Conservation (phyloP, 106 monocot species). For the Narthecium ossifragum region DNA sequence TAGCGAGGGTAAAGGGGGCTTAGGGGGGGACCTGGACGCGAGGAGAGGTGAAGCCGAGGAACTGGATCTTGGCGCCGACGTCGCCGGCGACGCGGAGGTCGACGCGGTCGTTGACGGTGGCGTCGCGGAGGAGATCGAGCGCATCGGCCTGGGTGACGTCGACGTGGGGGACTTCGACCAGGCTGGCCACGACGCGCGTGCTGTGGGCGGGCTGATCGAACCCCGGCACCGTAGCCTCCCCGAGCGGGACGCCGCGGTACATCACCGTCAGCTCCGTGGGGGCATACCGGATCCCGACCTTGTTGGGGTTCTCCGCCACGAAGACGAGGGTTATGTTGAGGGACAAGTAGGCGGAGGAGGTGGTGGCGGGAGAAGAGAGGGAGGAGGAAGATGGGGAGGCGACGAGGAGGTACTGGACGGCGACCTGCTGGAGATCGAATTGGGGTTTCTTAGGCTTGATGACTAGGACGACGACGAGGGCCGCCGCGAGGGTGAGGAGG, state of each 20-base stretch:
- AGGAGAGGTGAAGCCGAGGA: slow-evolving; percentile 67
- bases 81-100: slow-evolving; percentile 69
- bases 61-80: slow-evolving; percentile 51
- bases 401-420: slow-evolving; percentile 69
- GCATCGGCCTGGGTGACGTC: slow-evolving; percentile 65
- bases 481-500: slow-evolving; percentile 49
- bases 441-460: slow-evolving; percentile 63
- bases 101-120: slow-evolving; percentile 62
- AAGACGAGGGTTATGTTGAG: slow-evolving; percentile 81
- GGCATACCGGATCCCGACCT: slow-evolving; percentile 58
- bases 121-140: slow-evolving; percentile 50
- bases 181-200: slow-evolving; percentile 32
- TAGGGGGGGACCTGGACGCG: slow-evolving; percentile 45
- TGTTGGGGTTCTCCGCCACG: slow-evolving; percentile 76
- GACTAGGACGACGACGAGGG: slow-evolving; percentile 59
- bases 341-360: slow-evolving; percentile 46
- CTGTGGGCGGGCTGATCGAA: slow-evolving; percentile 70
- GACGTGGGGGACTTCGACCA: slow-evolving; percentile 46
- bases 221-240: slow-evolving; percentile 49
- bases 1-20: too few species aligned
- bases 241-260: slow-evolving; percentile 82
- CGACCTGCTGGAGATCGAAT: slow-evolving; percentile 61
- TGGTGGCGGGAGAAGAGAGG: background rate
- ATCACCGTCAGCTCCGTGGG: slow-evolving; percentile 48
- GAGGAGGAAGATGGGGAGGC: slow-evolving; percentile 15